Base-by-base conservation (phyloP, 2,329 filamentous ascomycete species). In the Aspergillus quadricinctus region DNA sequence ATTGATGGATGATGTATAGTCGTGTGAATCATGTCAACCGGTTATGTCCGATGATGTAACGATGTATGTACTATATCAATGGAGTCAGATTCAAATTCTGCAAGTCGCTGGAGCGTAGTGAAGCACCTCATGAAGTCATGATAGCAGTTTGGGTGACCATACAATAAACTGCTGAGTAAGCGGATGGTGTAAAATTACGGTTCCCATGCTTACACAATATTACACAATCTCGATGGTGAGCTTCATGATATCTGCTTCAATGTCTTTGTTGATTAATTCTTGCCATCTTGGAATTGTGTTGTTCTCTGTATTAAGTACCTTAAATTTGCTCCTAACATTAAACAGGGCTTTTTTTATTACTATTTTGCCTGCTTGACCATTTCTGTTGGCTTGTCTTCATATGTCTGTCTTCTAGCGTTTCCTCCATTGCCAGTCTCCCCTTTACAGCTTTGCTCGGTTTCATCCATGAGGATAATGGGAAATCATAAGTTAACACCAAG, bases 1-100 rank as follows among this genome's bases (percentile, higher is more conserved):
- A 74, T 60, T 80, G 49, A 66, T 11, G 11, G 19, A 40, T 29
- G 52, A 48, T 29, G 41, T 21, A 45, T 45, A 10, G 41, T 45
- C 19, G n/a, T 40, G 28, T 43, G 40, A 43, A 3, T 43, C 40
- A 9, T 3, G 40, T 21, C 19, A 19, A 21, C 19, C 4, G 19
- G 40, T 11, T 43, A 21, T 21, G n/a, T 43, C 21, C 9, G 17
- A 43, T 43, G 40, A 43, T 21, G 23, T 29, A 10, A n/a, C 25
- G 19, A 37, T 17, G 14, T 37, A 7, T 37, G 6, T 35, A 37
- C 14, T 37, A 17, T 37, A 37, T 37, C 31, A 37, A 37, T 37
- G 14, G 14, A 37, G 31, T 17, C 14, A 17, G 5, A 3, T 37
- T 37, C 14, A 37, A 7, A 37, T 7, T 37, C 6, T 37, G 14